These are phyloP conservation scores for Acanthamoeba divionensis DNA, from an alignment of 208 protist genomes.

Conservation along the genomic window DNA sequence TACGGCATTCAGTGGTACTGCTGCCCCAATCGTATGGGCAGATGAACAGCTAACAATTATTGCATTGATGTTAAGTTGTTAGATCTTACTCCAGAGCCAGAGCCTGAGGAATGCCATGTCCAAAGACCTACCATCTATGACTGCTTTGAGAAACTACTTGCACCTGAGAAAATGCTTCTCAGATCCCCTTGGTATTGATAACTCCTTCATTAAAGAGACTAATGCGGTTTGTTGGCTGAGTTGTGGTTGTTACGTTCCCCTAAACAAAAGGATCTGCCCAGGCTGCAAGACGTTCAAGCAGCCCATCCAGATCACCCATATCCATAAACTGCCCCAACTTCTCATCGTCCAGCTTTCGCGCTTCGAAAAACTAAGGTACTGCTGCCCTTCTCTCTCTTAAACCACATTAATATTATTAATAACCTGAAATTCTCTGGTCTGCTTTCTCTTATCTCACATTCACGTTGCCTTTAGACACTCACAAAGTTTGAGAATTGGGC, in stretches of 20 bases:
- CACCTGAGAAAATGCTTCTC: not conserved
- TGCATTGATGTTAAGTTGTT: no score
- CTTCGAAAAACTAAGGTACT: not conserved
- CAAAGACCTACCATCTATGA: not conserved
- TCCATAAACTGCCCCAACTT: not conserved
- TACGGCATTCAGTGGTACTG: no score
- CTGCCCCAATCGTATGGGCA: no score
- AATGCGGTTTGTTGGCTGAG: not conserved
- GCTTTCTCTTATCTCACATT: not conserved
- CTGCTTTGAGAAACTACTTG: conserved; percentile 10
- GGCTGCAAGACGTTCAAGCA: conserved; percentile 37
- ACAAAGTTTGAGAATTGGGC: not conserved
- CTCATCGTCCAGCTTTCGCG: conserved; percentile 19
- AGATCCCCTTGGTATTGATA: not conserved
- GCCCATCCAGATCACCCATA: not conserved
- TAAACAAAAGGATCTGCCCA: not conserved
- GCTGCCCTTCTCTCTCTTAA: no score
- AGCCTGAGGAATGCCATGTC: not conserved
- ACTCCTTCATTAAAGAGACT: not conserved
- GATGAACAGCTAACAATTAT: no score
- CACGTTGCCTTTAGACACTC: not conserved
- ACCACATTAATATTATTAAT: no score
- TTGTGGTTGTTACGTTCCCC: not conserved
- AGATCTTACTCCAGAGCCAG: not conserved
- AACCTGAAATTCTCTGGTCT: not conserved